Evolutionary conservation across 768 basidiomycete species (phyloP), one percentile per base, ranked within the genome.

Genomic region (Collybia sordida): DNA sequence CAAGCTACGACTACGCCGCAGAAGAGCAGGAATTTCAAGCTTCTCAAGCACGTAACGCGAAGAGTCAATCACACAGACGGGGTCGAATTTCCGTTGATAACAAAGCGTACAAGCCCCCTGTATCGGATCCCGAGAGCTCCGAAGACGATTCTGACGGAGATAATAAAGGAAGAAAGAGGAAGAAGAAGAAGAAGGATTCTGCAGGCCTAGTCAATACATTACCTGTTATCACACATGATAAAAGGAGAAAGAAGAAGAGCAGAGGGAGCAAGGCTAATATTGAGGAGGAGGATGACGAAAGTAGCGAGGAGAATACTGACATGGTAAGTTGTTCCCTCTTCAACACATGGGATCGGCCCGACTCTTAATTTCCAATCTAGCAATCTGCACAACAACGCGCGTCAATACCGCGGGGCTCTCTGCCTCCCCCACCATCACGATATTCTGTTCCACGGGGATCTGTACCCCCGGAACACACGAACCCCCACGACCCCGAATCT

Each of bases 1-100:
- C 73, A 0, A 89, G 85, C 56, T 91, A 92, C 64, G 88, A 89
- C 64, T 93, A 93, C 60, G 78, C 81, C 7, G 81, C 77, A 4
- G 90, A 93, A 61, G 89, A 93, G 59, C 74, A 77, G 21, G 82
- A 86, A 22, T 85, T 73, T 55, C 75, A 81, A 52, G 68, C 61
- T 22, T 67, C 61, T 52, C 59, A 65, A 43, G 59, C 59, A 37
- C 47, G 60, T 9, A 60, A 56, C 43, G 48, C 56, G 19, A 53
- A 64, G 8, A 53, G 59, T 19, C 60, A 69, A 1, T 60, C 59
- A 6, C 69, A 75, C 53, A 80, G 74, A 61, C 79, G 82, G 21
- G 77, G 76, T 57, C 81, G 85, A 25, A 88, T 90, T 53, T 87
- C 86, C 0, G 59, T 71, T 19, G 91, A 93, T 64, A 90, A 92